These are phyloP conservation scores for Drechslerella stenobrocha DNA, from an alignment of 2,329 filamentous ascomycete genomes.

Conservation along the genomic window DNA sequence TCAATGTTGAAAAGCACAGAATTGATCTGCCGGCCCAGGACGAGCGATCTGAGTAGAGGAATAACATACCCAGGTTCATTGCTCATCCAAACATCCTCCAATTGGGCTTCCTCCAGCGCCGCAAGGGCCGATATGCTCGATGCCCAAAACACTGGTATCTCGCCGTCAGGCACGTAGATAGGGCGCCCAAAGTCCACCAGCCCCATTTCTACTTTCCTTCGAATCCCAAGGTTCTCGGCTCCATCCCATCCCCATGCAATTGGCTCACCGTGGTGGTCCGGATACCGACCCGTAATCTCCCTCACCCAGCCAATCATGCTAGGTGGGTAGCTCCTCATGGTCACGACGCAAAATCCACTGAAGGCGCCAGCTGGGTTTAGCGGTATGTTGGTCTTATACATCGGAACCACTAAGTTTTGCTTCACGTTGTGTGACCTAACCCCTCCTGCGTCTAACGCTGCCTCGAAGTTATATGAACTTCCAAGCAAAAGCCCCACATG, in stretches of 20 bases:
- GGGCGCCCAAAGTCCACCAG: slow-evolving; percentile 64
- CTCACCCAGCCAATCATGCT: slow-evolving; percentile 61
- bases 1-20: too few species aligned
- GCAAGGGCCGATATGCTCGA: slow-evolving; percentile 70
- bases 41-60: too few species aligned
- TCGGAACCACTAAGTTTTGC: slow-evolving; percentile 62
- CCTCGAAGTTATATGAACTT: slow-evolving; percentile 67
- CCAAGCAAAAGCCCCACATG: slow-evolving; percentile 67
- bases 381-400: slow-evolving; percentile 64
- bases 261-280: slow-evolving; percentile 66
- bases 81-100: slow-evolving; percentile 63
- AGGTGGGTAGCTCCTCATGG: slow-evolving; percentile 64
- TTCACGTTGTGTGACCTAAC: slow-evolving; percentile 61
- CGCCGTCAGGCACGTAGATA: slow-evolving; percentile 56
- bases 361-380: slow-evolving; percentile 65
- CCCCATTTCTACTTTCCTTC: slow-evolving; percentile 57
- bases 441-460: slow-evolving; percentile 60
- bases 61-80: slow-evolving; percentile 61
- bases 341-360: slow-evolving; percentile 63
- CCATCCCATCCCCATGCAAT: slow-evolving; percentile 68
- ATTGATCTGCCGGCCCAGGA: too few species aligned
- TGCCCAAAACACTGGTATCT: slow-evolving; percentile 65
- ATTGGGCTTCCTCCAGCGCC: slow-evolving; percentile 62
- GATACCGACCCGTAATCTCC: slow-evolving; percentile 62
- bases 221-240: slow-evolving; percentile 60